Evolutionary conservation across 257 asterid species (phyloP).

Genomic region (Phtheirospermum japonicum): DNA sequence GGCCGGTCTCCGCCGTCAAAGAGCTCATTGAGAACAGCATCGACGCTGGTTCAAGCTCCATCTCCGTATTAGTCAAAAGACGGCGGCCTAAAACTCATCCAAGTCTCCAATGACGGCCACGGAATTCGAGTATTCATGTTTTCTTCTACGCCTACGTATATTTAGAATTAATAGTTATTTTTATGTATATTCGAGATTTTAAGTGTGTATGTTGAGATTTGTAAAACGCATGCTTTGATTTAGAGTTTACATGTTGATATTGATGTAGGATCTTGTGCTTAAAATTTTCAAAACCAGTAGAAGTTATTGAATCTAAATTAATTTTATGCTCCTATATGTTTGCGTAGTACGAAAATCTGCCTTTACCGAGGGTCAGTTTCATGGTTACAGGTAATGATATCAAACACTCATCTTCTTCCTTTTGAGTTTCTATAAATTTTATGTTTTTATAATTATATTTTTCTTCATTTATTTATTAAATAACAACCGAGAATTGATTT

Average conservation of each 20-base stretch:
- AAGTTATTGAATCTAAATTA: conserved; percentile 2
- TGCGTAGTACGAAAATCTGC: conserved; percentile 71
- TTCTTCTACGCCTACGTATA: background rate
- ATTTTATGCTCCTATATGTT: conserved; percentile 23
- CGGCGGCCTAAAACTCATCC: conserved; percentile 92
- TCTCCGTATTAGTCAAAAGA: conserved; percentile 78
- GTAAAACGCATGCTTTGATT: conserved; percentile 2
- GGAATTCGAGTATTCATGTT: conserved; percentile 65
- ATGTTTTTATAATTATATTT: no score
- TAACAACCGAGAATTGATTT: no score
- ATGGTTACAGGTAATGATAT: conserved; percentile 81
- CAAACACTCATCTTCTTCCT: conserved; percentile 7
- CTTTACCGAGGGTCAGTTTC: conserved; percentile 82
- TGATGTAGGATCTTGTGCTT: background rate
- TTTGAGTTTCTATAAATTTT: no score
- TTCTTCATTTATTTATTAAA: no score
- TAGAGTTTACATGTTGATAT: background rate
- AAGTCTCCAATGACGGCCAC: conserved; percentile 94
- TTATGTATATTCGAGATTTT: background rate
- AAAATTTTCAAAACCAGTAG: background rate
- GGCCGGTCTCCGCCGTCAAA: conserved; percentile 93
- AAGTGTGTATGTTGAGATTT: conserved; percentile 3
- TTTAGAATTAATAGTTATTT: background rate
- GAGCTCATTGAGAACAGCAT: conserved; percentile 95
- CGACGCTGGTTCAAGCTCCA: conserved; percentile 74